Evolutionary conservation across 2,329 filamentous ascomycete species (phyloP).

Genomic region (Elsinoe australis): DNA sequence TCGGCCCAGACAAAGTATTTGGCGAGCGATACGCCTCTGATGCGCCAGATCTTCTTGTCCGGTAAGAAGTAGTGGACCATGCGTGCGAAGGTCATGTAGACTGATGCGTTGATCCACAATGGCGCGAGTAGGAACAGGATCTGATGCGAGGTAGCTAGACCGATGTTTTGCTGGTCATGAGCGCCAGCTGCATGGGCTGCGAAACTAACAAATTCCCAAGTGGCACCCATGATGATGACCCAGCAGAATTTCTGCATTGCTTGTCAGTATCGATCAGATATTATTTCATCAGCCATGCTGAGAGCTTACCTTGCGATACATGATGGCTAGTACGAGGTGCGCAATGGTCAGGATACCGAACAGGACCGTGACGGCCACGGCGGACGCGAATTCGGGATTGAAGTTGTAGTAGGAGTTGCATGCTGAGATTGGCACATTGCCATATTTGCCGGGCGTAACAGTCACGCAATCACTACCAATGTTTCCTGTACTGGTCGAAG

Average conservation of each 20-base stretch:
- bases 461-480: not conserved
- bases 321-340: slow-evolving; percentile 16
- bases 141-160: slow-evolving; percentile 30
- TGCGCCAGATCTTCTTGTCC: slow-evolving; percentile 23
- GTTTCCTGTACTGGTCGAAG: not conserved
- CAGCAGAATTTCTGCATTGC: slow-evolving; percentile 36
- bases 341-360: slow-evolving; percentile 15
- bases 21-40: slow-evolving; percentile 23
- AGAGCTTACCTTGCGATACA: no score
- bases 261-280: no score
- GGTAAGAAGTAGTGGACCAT: slow-evolving; percentile 33
- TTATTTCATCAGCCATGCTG: no score
- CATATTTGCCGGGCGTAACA: not conserved
- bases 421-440: slow-evolving; percentile 32
- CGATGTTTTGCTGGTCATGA: slow-evolving; percentile 33
- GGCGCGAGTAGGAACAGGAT: slow-evolving; percentile 41
- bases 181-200: slow-evolving; percentile 35
- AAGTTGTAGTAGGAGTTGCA: slow-evolving; percentile 32
- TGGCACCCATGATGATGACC: slow-evolving; percentile 39
- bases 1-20: slow-evolving; percentile 39
- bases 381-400: slow-evolving; percentile 16
- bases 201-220: slow-evolving; percentile 40
- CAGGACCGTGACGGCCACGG: not conserved
- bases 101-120: slow-evolving; percentile 41
- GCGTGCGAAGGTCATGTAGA: slow-evolving; percentile 37